Evolutionary conservation across 176 grass and related monocot genomes (phyloP).

Genomic region (Metroxylon sagu): DNA sequence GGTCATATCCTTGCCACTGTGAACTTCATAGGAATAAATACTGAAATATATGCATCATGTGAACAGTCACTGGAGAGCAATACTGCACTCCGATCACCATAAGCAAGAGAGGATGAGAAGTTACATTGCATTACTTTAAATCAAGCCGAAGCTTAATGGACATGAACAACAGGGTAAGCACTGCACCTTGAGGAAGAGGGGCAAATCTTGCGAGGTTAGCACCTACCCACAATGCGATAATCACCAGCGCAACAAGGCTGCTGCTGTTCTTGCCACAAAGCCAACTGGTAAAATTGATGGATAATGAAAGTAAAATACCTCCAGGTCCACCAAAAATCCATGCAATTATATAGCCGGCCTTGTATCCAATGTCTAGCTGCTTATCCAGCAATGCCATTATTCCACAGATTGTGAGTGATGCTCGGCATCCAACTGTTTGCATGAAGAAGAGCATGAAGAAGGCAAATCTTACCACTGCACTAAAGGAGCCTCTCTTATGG

Average conservation of each 20-base stretch:
- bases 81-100: too few species aligned
- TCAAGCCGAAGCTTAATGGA: constrained; percentile 22
- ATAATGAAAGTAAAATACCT: constrained; percentile 18
- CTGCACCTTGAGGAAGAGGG: constrained; percentile 22
- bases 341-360: constrained; percentile 19
- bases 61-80: too few species aligned
- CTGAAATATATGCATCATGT: too few species aligned
- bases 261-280: constrained; percentile 32
- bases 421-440: constrained; percentile 18
- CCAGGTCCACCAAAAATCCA: constrained; percentile 20
- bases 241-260: constrained; percentile 16
- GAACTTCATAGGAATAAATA: too few species aligned
- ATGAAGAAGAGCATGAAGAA: constrained; percentile 14
- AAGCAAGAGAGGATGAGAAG: constrained; percentile 13
- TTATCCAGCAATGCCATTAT: constrained; percentile 14
- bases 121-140: constrained; percentile 18
- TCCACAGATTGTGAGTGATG: constrained; percentile 14
- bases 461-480: constrained; percentile 17
- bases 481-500: constrained; percentile 13
- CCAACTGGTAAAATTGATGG: constrained; percentile 23
- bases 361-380: constrained; percentile 25
- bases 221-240: constrained; percentile 16
- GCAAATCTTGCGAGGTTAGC: constrained; percentile 3
- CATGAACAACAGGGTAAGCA: constrained; percentile 21
- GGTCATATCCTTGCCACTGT: too few species aligned